Base-by-base conservation (phyloP, 768 basidiomycete species). In the Strobilomyces confusus region DNA sequence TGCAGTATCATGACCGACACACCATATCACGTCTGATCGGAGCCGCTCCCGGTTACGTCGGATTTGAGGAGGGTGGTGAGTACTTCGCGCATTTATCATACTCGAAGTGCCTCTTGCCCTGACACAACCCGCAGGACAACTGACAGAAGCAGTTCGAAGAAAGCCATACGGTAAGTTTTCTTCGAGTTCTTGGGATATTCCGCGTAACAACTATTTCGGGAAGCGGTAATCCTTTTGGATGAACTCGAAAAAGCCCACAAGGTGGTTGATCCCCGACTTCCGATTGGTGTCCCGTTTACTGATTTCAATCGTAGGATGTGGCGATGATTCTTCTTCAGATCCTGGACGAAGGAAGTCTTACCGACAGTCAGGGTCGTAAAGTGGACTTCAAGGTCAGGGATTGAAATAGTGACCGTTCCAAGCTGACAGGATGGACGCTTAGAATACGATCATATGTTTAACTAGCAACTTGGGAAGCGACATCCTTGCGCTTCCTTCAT, bases 391-490 rank as follows among this genome's bases (percentile, higher is more conserved):
- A 87, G 77, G 86, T 83, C 52, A 2, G 49, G 52, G 33, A 42
- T n/a, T 15, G 33, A 36, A 15, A 36, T 7, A 15, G 4, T 17
- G 34, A 15, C 15, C 5, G 12, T 41, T 23, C 22, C 13, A 14
- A 25, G 12, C 44, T 60, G 29, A 48, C 19, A 20, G 19, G 15
- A 13, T 1, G 12, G 45, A 4, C 5, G 5, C n/a, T 29, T 25
- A 85, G 83, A 97, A 95, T 69, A 94, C 93, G 1, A 94, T 95
- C 63, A 86, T 97, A 63, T 92, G 90, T 66, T 72, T 93, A 26
- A 95, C 93, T 2, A 89, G 88, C 62, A 95, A 95, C 60, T 80
- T 95, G 23, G 93, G 89, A 8, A 83, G 84, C 48, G 82, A 89
- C 63, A 84, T 91, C 51, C 81, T 95, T 22, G 87, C 86, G 1